A percentile compares a stretch with the other conserved stretches of the same genome.
phyloP scores from a whole-genome alignment of 129 eudicot species.

The Tagetes patula region DNA sequence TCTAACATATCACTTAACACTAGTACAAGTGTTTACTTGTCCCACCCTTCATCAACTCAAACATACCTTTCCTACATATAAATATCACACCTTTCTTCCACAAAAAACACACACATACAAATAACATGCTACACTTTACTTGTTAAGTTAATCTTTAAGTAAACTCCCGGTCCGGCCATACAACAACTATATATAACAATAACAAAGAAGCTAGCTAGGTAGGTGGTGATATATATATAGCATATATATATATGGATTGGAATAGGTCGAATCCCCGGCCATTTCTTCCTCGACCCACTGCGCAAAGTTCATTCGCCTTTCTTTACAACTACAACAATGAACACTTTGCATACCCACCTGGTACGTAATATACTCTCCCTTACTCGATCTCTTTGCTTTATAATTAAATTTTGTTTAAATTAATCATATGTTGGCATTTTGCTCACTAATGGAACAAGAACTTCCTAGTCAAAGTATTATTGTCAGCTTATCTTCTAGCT shows the following conservation, averaged over 20 bases:
- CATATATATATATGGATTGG: conserved; percentile 53
- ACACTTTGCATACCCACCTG: conserved; percentile 36
- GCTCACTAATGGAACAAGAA: too few species aligned
- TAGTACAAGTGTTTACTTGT: conserved; percentile 38
- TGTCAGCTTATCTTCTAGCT: too few species aligned
- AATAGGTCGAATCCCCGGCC: conserved; percentile 48
- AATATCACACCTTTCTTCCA: not conserved
- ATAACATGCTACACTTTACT: not conserved
- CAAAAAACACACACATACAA: conserved; percentile 16
- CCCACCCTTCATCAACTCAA: conserved; percentile 34
- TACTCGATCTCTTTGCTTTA: not conserved
- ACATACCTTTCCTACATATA: conserved; percentile 24
- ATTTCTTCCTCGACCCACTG: conserved; percentile 47
- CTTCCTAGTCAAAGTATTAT: too few species aligned
- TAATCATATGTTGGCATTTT: not conserved
- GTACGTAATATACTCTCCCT: conserved; percentile 12
- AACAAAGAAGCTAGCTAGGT: not conserved
- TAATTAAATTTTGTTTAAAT: not conserved
- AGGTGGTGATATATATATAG: not conserved
- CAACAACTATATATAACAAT: not conserved
- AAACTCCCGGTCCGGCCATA: not conserved
- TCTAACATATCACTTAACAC: conserved; percentile 25
- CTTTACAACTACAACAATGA: conserved; percentile 68
- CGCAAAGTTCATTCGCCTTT: conserved; percentile 55
- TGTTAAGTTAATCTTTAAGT: not conserved